phyloP scores from a whole-genome alignment of 2,329 filamentous ascomycete genomes.

The Exserohilum rostratum region DNA sequence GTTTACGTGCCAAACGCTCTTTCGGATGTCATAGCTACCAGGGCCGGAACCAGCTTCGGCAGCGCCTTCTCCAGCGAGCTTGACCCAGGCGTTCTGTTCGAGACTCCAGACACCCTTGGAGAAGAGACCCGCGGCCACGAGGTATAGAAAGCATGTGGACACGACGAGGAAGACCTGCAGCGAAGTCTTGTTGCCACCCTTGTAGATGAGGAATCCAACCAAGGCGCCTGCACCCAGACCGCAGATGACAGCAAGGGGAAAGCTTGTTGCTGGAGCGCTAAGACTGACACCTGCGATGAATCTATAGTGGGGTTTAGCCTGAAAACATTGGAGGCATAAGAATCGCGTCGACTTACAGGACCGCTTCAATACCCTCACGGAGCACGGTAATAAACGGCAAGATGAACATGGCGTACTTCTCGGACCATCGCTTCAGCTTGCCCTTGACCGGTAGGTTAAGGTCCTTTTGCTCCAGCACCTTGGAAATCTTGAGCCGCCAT shows the following conservation, averaged over 20 bases:
- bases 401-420: slow-evolving; percentile 86
- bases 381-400: slow-evolving; percentile 88
- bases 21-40: slow-evolving; percentile 78
- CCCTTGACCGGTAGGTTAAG: slow-evolving; percentile 46
- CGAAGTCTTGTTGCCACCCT: slow-evolving; percentile 68
- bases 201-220: slow-evolving; percentile 79
- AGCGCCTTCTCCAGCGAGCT: slow-evolving; percentile 66
- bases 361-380: slow-evolving; percentile 82
- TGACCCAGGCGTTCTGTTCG: slow-evolving; percentile 71
- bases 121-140: slow-evolving; percentile 82
- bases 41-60: slow-evolving; percentile 69
- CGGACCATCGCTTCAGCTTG: slow-evolving; percentile 66
- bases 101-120: slow-evolving; percentile 78
- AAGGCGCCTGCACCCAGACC: slow-evolving; percentile 70
- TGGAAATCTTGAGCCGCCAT: slow-evolving; percentile 82
- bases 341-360: slow-evolving; percentile 58
- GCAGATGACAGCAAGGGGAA: slow-evolving; percentile 76
- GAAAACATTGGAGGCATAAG: background rate
- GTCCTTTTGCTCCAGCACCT: slow-evolving; percentile 66
- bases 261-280: slow-evolving; percentile 73
- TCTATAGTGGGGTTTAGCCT: slow-evolving; percentile 8
- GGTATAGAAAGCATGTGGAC: slow-evolving; percentile 82
- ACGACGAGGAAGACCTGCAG: slow-evolving; percentile 80
- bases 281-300: slow-evolving; percentile 87
- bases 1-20: slow-evolving; percentile 84